phyloP scores from a whole-genome alignment of 176 grass and related monocot genomes.

The Triticum turgidum region DNA sequence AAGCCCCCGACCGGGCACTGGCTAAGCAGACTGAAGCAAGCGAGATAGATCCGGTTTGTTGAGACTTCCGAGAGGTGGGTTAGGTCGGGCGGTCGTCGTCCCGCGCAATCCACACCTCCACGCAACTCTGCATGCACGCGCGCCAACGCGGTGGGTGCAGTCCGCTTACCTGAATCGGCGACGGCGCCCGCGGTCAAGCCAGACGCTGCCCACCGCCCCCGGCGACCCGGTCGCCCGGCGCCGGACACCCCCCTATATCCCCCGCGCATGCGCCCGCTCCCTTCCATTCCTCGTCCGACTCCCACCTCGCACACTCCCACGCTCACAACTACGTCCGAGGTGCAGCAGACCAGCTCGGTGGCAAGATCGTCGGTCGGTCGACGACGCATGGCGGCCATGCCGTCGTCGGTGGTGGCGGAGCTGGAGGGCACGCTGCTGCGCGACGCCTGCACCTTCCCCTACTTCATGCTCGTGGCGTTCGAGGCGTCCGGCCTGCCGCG shows the following conservation, averaged over 20 bases:
- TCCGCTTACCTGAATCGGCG: conserved; percentile 34
- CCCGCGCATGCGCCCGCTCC: no score
- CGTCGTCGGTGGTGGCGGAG: conserved; percentile 54
- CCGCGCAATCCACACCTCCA: no score
- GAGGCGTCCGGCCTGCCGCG: conserved; percentile 63
- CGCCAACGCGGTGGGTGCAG: conserved; percentile 25
- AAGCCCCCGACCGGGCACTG: no score
- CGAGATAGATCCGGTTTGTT: conserved; percentile 25
- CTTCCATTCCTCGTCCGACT: neutral
- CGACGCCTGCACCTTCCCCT: conserved; percentile 50
- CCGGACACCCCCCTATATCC: neutral
- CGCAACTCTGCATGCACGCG: neutral
- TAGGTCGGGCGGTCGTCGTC: conserved; percentile 31
- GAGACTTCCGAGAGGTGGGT: conserved; percentile 22
- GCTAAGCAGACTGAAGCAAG: neutral
- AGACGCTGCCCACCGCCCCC: conserved; percentile 35
- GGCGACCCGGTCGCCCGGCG: neutral
- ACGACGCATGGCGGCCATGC: neutral
- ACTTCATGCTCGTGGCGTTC: conserved; percentile 88
- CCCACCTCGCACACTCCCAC: neutral
- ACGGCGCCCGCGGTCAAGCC: conserved; percentile 39
- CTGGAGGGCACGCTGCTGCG: conserved; percentile 75
- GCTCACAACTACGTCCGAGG: neutral
- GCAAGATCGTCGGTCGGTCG: neutral
- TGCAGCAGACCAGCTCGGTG: neutral